These are phyloP conservation scores for Verbena officinalis DNA, from an alignment of 257 asterid species.

Conservation along the genomic window DNA sequence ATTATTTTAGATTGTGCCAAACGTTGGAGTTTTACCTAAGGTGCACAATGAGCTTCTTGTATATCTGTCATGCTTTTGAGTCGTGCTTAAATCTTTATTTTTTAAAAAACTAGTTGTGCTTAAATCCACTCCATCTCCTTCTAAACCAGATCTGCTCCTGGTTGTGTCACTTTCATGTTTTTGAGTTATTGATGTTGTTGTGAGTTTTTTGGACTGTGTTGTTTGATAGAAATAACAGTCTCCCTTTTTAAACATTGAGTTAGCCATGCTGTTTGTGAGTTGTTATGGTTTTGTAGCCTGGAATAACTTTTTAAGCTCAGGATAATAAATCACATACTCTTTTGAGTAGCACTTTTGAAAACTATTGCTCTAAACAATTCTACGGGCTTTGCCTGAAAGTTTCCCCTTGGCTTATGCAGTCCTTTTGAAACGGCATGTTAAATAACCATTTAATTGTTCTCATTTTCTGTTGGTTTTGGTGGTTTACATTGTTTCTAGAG, in stretches of 20 bases:
- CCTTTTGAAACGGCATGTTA: slow-evolving; percentile 21
- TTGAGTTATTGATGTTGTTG: no score
- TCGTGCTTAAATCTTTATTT: no score
- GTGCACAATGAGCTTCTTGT: slow-evolving; percentile 1
- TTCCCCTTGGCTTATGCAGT: background rate
- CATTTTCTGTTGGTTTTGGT: slow-evolving; percentile 26
- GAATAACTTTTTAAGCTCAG: background rate
- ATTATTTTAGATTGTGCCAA: no score
- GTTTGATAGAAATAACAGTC: no score
- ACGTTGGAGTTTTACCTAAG: no score
- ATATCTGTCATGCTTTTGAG: slow-evolving; percentile 19
- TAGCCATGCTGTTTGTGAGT: no score
- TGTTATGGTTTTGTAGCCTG: no score
- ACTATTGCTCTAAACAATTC: background rate
- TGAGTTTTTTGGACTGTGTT: no score
- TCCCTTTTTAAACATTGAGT: no score
- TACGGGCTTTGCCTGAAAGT: background rate
- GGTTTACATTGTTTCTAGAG: slow-evolving; percentile 50
- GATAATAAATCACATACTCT: no score
- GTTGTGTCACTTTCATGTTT: slow-evolving; percentile 8
- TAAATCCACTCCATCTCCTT: background rate
- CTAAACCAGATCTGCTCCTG: slow-evolving; percentile 3
- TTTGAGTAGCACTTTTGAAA: no score
- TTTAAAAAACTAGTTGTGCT: background rate
- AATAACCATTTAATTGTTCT: slow-evolving; percentile 20